A percentile compares a stretch with the other conserved stretches of the same genome.
Conservation (phyloP, 2,329 filamentous ascomycete species). For the Aspergillaceae sp. region DNA sequence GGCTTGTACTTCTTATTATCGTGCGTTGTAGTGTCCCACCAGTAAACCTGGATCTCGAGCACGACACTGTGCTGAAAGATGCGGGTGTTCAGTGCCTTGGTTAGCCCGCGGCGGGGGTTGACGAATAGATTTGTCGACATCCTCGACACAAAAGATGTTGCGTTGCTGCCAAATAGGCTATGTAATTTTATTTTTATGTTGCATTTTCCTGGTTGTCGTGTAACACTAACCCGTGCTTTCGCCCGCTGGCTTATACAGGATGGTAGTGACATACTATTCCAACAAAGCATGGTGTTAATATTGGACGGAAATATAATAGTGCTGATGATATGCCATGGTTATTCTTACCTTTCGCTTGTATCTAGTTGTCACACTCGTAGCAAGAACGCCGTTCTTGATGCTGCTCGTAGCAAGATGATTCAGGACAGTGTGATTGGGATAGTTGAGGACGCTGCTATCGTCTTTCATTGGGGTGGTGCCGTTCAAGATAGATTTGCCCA, state of each 20-base stretch:
- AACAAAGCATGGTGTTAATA: not conserved
- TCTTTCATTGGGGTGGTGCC: constrained; percentile 88
- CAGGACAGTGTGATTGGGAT: constrained; percentile 93
- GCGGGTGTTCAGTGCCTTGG: no score
- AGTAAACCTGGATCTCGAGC: no score
- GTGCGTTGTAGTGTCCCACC: no score
- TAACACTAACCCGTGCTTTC: constrained; percentile 25
- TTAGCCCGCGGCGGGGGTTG: not conserved
- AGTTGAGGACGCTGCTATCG: constrained; percentile 91
- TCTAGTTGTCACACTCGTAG: constrained; percentile 92
- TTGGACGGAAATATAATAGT: not conserved
- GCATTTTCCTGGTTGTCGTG: not conserved
- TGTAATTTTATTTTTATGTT: not conserved
- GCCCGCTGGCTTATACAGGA: constrained; percentile 85
- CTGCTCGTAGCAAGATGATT: constrained; percentile 96
- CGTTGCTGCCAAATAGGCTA: not conserved
- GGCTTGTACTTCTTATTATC: not conserved
- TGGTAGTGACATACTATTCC: constrained; percentile 83
- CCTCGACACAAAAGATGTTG: not conserved
- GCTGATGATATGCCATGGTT: not conserved
- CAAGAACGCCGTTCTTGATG: constrained; percentile 92
- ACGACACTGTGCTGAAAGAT: no score
- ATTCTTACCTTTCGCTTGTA: constrained; percentile 70
- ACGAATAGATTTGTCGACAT: not conserved
- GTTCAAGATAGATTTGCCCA: constrained; percentile 92